Conservation (phyloP, 176 grass and related monocot species). For the Themeda triandra region DNA sequence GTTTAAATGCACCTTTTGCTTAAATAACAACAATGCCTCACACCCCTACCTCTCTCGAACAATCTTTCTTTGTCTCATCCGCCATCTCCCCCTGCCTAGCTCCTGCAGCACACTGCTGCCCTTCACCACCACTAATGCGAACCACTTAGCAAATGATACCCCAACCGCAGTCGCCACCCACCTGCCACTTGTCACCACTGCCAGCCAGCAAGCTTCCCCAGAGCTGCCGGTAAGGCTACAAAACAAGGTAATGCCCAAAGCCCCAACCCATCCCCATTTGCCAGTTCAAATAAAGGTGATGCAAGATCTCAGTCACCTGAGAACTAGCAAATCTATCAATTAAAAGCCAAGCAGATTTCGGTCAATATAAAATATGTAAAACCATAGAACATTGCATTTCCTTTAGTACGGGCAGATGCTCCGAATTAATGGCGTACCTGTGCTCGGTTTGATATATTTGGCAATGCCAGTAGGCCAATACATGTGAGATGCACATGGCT, state of each 20-base stretch:
- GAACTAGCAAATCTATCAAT: neutral
- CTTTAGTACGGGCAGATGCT: neutral
- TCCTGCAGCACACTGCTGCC: neutral
- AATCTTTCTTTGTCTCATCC: neutral
- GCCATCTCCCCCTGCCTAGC: neutral
- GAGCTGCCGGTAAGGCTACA: neutral
- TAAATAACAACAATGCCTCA: neutral
- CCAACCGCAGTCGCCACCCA: neutral
- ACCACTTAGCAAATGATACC: neutral
- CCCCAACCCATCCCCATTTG: neutral
- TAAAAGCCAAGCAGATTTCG: neutral
- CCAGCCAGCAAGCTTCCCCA: neutral
- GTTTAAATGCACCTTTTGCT: neutral
- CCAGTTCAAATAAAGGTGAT: neutral
- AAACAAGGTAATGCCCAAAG: neutral
- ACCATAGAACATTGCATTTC: neutral
- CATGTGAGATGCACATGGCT: neutral
- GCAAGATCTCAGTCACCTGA: neutral
- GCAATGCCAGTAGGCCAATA: conserved; percentile 3
- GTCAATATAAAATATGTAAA: neutral
- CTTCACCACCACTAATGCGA: neutral
- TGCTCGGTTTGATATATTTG: neutral
- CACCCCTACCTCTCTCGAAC: too few species aligned
- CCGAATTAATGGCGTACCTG: neutral
- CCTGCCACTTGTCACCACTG: neutral